These are phyloP conservation scores for Dactylorhiza incarnata DNA, from an alignment of 106 monocot species.

Conservation along the genomic window DNA sequence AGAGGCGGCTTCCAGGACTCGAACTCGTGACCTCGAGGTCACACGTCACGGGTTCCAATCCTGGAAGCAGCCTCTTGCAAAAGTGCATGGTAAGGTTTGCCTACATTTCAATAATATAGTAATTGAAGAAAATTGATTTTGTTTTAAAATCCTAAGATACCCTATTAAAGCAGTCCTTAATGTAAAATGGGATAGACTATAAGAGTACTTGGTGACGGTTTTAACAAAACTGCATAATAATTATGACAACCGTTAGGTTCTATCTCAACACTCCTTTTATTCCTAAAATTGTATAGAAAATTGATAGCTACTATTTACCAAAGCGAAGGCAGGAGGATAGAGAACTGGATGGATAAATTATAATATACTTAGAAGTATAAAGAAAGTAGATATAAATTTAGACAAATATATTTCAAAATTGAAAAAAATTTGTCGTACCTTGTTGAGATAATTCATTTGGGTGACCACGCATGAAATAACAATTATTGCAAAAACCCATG, in stretches of 20 bases:
- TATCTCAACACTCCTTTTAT: neutral
- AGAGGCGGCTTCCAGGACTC: no score
- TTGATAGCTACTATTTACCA: neutral
- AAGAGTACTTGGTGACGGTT: neutral
- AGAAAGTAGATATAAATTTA: neutral
- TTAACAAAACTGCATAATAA: neutral
- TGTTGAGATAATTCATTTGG: conserved; percentile 61
- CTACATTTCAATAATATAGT: no score
- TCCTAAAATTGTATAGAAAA: neutral
- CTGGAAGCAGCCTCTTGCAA: no score
- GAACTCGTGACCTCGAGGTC: no score
- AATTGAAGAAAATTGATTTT: neutral
- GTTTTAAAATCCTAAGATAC: neutral
- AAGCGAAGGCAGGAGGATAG: neutral
- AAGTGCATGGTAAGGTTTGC: no score
- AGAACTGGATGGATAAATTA: neutral
- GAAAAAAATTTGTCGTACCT: conserved; percentile 19
- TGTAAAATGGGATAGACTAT: neutral
- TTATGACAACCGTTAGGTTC: neutral
- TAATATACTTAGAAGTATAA: neutral
- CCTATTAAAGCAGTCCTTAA: neutral
- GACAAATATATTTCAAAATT: neutral
- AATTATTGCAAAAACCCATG: conserved; percentile 38
- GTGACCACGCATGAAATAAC: conserved; percentile 40
- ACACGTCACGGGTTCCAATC: no score